Percentiles rank a stretch among this genome's conserved stretches.
These are phyloP conservation scores for Nannochloropsis salina DNA, from an alignment of 108 stramenopile species.

Conservation along the genomic window DNA sequence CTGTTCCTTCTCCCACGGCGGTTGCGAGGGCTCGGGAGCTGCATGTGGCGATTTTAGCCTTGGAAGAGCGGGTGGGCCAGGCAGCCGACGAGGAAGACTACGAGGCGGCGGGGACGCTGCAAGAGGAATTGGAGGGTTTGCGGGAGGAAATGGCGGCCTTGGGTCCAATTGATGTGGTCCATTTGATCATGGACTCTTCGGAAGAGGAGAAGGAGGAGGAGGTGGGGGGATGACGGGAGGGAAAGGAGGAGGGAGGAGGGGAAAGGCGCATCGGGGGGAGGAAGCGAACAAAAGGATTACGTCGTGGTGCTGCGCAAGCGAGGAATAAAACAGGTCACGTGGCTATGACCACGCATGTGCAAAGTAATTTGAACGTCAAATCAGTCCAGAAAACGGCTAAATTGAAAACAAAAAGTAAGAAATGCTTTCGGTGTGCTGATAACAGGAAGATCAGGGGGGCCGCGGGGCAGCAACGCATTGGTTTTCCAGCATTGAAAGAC, in stretches of 20 bases:
- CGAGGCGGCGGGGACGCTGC: not conserved
- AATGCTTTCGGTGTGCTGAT: too few relatives aligned
- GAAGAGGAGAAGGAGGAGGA: conserved; percentile 15
- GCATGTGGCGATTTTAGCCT: not conserved
- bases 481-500: too few relatives aligned
- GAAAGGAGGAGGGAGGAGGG: not conserved
- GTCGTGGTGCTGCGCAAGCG: too few relatives aligned
- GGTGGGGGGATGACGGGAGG: not conserved
- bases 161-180: conserved; percentile 2
- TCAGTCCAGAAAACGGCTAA: too few relatives aligned
- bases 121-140: not conserved
- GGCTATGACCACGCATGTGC: too few relatives aligned
- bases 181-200: conserved; percentile 6
- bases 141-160: not conserved
- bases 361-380: too few relatives aligned
- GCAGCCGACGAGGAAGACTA: not conserved
- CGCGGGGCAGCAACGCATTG: too few relatives aligned
- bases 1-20: not conserved
- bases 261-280: not conserved
- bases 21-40: not conserved
- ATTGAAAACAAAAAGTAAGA: too few relatives aligned
- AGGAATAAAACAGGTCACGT: too few relatives aligned
- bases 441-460: too few relatives aligned
- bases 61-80: not conserved
- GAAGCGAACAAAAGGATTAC: not conserved